phyloP scores from a whole-genome alignment of 2,329 filamentous ascomycete genomes.

The Dactylellina haptotyla region DNA sequence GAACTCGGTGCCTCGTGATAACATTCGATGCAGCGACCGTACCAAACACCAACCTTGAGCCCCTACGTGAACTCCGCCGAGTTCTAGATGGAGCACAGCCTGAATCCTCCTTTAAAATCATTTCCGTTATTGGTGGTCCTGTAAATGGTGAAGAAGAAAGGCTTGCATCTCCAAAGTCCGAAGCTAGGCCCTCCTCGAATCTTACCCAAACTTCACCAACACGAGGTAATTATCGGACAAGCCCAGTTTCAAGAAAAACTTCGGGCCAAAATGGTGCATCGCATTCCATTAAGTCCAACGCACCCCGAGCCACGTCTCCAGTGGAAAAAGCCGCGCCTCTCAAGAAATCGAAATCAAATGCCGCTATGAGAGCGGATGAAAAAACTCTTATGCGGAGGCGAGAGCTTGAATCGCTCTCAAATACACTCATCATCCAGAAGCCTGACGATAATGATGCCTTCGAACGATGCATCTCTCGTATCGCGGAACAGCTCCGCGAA shows the following conservation, averaged over 20 bases:
- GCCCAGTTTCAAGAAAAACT: conserved; percentile 23
- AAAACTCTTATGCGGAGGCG: conserved; percentile 50
- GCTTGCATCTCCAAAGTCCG: conserved; percentile 16
- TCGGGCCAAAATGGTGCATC: conserved; percentile 3
- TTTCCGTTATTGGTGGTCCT: conserved; percentile 44
- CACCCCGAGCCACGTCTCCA: conserved; percentile 19
- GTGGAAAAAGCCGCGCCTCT: conserved; percentile 9
- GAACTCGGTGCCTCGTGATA: conserved; percentile 41
- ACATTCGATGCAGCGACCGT: conserved; percentile 52
- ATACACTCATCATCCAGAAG: conserved; percentile 44
- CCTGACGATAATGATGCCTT: conserved; percentile 41
- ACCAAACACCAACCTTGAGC: conserved; percentile 51
- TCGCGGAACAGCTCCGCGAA: conserved; percentile 38
- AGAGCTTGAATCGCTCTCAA: conserved; percentile 41
- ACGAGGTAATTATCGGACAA: conserved; percentile 21
- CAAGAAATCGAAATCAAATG: conserved; percentile 24
- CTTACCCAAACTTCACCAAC: conserved; percentile 11
- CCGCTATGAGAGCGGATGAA: conserved; percentile 30
- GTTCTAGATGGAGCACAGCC: conserved; percentile 39
- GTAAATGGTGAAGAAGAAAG: conserved; percentile 41
- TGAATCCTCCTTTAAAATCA: conserved; percentile 46
- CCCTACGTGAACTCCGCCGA: conserved; percentile 43
- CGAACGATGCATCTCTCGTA: conserved; percentile 21
- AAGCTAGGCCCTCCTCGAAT: conserved; percentile 24
- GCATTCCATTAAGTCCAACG: conserved; percentile 2